phyloP scores from a whole-genome alignment of 2,329 filamentous ascomycete genomes.

The Diaporthe helianthi region DNA sequence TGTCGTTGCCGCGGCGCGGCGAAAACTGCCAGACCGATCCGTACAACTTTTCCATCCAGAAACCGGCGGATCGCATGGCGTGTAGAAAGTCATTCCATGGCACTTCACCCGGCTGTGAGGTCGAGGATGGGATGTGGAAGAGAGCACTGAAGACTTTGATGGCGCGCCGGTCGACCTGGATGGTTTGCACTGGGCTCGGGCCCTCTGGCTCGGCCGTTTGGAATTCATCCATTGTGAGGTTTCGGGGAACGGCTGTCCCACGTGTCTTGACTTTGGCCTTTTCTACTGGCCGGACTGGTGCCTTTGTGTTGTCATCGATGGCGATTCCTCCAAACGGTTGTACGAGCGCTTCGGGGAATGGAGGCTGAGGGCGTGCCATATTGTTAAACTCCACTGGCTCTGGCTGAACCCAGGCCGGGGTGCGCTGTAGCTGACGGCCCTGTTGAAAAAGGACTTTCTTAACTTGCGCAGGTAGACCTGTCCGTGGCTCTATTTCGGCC shows the following conservation, averaged over 20 bases:
- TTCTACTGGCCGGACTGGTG: no score
- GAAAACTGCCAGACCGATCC: slow-evolving; percentile 22
- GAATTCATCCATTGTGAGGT: accelerated
- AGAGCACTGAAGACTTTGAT: background rate
- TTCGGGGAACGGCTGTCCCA: background rate
- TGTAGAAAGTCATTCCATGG: background rate
- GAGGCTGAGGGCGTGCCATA: no score
- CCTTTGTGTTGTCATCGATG: background rate
- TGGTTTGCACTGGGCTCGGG: background rate
- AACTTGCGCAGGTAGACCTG: background rate
- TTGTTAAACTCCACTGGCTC: background rate
- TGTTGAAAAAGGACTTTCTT: background rate
- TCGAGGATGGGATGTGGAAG: background rate
- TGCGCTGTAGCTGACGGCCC: background rate
- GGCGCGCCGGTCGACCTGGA: slow-evolving; percentile 4
- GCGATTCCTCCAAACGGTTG: background rate
- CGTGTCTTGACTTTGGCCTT: slow-evolving; percentile 9
- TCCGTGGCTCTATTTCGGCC: background rate
- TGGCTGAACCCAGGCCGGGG: background rate
- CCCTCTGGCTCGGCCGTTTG: background rate
- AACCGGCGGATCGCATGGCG: slow-evolving; percentile 6
- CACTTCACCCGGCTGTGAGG: background rate
- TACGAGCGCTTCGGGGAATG: no score
- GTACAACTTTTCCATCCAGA: slow-evolving; percentile 13
- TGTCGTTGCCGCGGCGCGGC: background rate